Evolutionary conservation across 257 asterid species (phyloP), one percentile per base, ranked within the genome.

Genomic region (Solanum sitiens): DNA sequence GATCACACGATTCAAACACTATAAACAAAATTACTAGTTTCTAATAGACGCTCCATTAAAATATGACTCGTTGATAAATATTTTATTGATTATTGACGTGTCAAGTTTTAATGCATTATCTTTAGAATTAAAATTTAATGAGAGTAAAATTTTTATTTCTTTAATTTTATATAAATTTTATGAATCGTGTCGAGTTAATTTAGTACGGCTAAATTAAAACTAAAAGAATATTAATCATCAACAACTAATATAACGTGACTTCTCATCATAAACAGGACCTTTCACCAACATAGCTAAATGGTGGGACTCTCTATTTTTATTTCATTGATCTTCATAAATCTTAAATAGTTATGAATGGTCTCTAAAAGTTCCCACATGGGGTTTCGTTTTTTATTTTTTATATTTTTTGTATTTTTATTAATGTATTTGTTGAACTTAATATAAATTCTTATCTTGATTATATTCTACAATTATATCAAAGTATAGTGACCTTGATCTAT

Each of bases 221-320:
- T 3, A 6, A 37, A 37, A 30, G 6, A 74, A 73, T 73, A 18
- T 73, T 7, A 73, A 73, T 18, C 80, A 73, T 20, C 47, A 72
- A 72, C 30, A 21, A 74, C 11, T 5, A 20, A 40, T 40, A 39
- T 75, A 75, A 23, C 35, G 59, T 76, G 83, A 9, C 12, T 40
- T 40, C 35, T 76, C 59, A 7, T 23, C 83, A 21, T 23, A 84
- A 42, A 87, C 80, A 75, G 76, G 84, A 79, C 89, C 88, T 91
- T 88, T 87, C 86, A 86, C 86, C 87, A 85, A 88, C 85, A 89
- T 87, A 86, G 79, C 5, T 25, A 73, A 87, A 86, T 70, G 85
- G 91, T 89, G 89, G 93, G 87, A 87, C 89, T 61, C 79, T n/a
- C 45, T 71, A 72, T 75, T 88, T 89, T 87, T 63, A 83, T 47